Base-by-base conservation (phyloP, 768 basidiomycete genomes). In the Psilocybe sp. region DNA sequence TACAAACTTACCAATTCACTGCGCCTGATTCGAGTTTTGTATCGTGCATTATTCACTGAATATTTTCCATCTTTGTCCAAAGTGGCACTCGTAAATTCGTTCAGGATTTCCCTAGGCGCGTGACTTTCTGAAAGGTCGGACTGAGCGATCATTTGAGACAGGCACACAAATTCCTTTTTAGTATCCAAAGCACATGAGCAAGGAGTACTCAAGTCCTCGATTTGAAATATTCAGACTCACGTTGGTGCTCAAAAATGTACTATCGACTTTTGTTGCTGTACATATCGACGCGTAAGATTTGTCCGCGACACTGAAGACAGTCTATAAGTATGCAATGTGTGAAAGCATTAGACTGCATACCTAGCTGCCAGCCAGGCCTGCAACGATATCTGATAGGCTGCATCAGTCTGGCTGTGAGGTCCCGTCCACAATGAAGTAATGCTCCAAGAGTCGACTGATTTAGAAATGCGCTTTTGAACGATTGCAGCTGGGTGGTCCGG, bases 311-410 rank as follows among this genome's bases (percentile, higher is more conserved):
- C 71, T 72, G 34, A 3, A 44, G 19, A 9, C 28, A 46, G 28
- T 20, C 23, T 8, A n/a, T 38, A 6, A 55, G 31, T 23, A 15
- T 14, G 23, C 14, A 38, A 10, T 34, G n/a, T 14, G 8, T 19
- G 8, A 38, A 18, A 12, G 38, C 1, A 39, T 54, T 32, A 9
- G 35, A 47, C 13, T 23, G 58, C 61, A 41, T 42, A 68, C 73
- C 61, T 61, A n/a, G 64, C 70, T 18, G 69, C 66, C 7, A 75
- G 50, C 72, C 72, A 74, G 5, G 72, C 72, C 42, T 70, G 67
- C 36, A 73, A 59, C 49, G 65, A 69, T 14, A 71, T 34, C 37
- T 70, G 60, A 28, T 58, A 54, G 12, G 54, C 36, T 19, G 40
- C 44, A 2, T 49, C 50, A 14, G 57, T 52, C 15, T 50, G 40